A percentile compares a stretch with the other conserved stretches of the same genome.
phyloP scores from a whole-genome alignment of 257 asterid genomes.

The Salvia miltiorrhiza region DNA sequence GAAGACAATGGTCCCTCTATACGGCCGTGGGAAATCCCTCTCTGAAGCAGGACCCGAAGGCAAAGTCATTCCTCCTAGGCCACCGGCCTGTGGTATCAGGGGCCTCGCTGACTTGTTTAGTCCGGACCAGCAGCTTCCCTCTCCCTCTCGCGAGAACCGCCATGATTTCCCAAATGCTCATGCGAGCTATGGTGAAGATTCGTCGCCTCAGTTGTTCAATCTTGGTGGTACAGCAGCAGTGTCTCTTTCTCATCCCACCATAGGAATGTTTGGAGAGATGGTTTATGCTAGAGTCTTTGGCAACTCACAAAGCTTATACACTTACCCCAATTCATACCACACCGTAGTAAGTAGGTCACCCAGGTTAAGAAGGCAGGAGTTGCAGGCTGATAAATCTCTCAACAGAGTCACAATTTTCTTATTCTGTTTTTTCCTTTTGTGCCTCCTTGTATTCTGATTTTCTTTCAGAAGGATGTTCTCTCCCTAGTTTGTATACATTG shows the following conservation, averaged over 20 bases:
- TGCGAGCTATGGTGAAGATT: conserved; percentile 15
- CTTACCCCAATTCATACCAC: conserved; percentile 62
- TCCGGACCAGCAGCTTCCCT: conserved; percentile 28
- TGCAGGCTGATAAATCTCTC: conserved; percentile 56
- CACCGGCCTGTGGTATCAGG: conserved; percentile 45
- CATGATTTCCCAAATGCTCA: conserved; percentile 10
- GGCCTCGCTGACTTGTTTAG: conserved; percentile 27
- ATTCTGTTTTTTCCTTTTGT: conserved; percentile 54
- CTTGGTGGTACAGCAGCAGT: conserved; percentile 23
- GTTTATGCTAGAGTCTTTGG: conserved; percentile 70
- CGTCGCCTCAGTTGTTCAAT: conserved; percentile 23
- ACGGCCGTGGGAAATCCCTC: conserved; percentile 53
- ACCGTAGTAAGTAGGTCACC: conserved; percentile 39
- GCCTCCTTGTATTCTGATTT: conserved; percentile 61
- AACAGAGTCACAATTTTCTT: conserved; percentile 63
- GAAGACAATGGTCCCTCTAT: conserved; percentile 65
- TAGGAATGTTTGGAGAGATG: conserved; percentile 78
- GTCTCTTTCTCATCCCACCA: conserved; percentile 29
- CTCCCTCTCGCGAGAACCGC: conserved; percentile 13
- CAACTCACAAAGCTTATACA: conserved; percentile 51
- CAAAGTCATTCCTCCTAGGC: conserved; percentile 68
- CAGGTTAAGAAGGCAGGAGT: conserved; percentile 69
- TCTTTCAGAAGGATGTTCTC: background rate
- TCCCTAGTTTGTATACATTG: background rate
- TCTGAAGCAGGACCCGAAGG: conserved; percentile 39